Evolutionary conservation across 2,329 filamentous ascomycete genomes (phyloP), one percentile per base, ranked within the genome.

Genomic region (Aspergillus cejpii): DNA sequence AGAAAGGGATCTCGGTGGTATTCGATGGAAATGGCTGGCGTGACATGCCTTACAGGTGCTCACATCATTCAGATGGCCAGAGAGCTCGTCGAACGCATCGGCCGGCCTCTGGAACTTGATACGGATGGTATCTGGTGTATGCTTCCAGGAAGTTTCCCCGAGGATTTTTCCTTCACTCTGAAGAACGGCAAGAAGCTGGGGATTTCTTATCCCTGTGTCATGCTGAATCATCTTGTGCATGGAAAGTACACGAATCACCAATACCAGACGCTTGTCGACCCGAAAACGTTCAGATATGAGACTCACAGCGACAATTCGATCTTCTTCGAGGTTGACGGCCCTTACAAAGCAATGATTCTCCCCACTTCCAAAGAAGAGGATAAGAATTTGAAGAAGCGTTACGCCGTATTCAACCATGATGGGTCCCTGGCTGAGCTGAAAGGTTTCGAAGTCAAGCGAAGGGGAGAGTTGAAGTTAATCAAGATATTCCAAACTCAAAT

Each of bases 41-140:
- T 98, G 3, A 98, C 92, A 33, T 98, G 92, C 71, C 73, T 98
- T 65, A 98, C 92, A 1, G 92, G 92, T 50, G 92, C 92, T 24
- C 87, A 83, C 33, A 98, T 98, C 63, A 98, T 98, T 64, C 92
- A 98, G 62, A 82, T 98, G 78, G 94, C 92, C 14, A 81, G 91
- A 60, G 84, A 92, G 57, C 78, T 98, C 1, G 91, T 98, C 3
- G 92, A 98, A 63, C 80, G 92, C 6, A 86, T 98, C 28, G 92
- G 92, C 19, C 80, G 92, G 45, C 92, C 92, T 0, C 75, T 98
- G 41, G 92, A 98, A 65, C 75, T 98, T 39, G 92, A 98, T 66
- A 98, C 92, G 2, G 92, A 98, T 63, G 92, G 94, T 79, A 98
- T 98, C 59, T 98, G 92, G 94, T 98, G 92, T 70, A 98, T 98